Percentiles rank a stretch among this genome's conserved stretches.
phyloP scores from a whole-genome alignment of 768 basidiomycete species.

The Astraeus odoratus region DNA sequence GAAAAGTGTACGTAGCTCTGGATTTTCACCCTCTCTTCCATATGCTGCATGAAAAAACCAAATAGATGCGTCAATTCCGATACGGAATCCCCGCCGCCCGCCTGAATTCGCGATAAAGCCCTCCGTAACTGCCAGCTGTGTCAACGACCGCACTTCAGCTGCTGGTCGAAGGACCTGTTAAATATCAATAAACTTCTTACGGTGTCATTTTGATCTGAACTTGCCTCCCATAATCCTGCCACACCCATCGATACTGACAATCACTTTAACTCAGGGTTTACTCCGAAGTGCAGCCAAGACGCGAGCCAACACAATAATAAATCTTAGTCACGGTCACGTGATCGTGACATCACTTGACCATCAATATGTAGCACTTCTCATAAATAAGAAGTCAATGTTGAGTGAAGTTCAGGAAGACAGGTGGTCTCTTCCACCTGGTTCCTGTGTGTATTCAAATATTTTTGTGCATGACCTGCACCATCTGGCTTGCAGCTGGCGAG shows the following conservation, averaged over 20 bases:
- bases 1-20: constrained; percentile 76
- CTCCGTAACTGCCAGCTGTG: constrained; percentile 65
- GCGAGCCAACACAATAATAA: too few relatives aligned
- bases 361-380: too few relatives aligned
- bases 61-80: constrained; percentile 82
- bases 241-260: constrained; percentile 36
- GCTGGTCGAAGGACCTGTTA: constrained; percentile 63
- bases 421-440: too few relatives aligned
- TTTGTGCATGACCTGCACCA: too few relatives aligned
- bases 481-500: too few relatives aligned
- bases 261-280: not conserved
- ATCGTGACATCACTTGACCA: too few relatives aligned
- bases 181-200: constrained; percentile 7
- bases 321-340: not conserved
- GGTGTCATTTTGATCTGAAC: not conserved
- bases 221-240: constrained; percentile 46
- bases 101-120: constrained; percentile 65
- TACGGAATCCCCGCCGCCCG: constrained; percentile 63
- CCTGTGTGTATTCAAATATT: too few relatives aligned
- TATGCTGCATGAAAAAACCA: constrained; percentile 75
- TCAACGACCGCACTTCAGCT: constrained; percentile 64
- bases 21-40: constrained; percentile 78
- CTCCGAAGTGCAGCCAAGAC: too few relatives aligned
- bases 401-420: too few relatives aligned
- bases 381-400: too few relatives aligned